Evolutionary conservation across 2,329 filamentous ascomycete species (phyloP).

Genomic region (Ilyonectria sp.): DNA sequence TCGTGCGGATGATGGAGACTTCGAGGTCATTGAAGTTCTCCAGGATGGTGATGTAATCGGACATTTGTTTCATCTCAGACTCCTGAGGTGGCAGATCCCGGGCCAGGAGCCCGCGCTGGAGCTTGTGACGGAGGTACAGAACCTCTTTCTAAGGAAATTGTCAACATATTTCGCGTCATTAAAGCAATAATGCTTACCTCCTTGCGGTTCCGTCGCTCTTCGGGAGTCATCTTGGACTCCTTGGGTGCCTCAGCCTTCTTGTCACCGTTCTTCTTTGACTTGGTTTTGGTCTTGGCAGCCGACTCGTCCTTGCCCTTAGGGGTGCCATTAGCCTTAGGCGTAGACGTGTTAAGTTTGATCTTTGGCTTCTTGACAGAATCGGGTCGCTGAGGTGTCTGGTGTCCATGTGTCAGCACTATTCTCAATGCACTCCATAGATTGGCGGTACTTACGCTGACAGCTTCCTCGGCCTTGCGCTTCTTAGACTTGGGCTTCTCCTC

Average conservation of each 20-base stretch:
- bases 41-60: slow-evolving; percentile 83
- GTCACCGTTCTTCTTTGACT: slow-evolving; percentile 71
- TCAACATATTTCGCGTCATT: slow-evolving; percentile 50
- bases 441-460: slow-evolving; percentile 64
- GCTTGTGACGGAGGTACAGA: slow-evolving; percentile 92
- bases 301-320: slow-evolving; percentile 71
- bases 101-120: slow-evolving; percentile 93
- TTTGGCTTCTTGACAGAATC: slow-evolving; percentile 79
- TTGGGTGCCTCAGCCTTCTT: slow-evolving; percentile 69
- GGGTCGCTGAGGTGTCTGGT: slow-evolving; percentile 69
- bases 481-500: slow-evolving; percentile 73
- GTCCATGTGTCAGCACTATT: slow-evolving; percentile 33
- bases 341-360: slow-evolving; percentile 75
- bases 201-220: slow-evolving; percentile 72
- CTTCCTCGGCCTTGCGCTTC: slow-evolving; percentile 92
- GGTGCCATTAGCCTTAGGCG: slow-evolving; percentile 79
- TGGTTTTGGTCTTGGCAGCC: slow-evolving; percentile 66
- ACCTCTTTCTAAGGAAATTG: slow-evolving; percentile 74
- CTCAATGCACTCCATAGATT: background rate
- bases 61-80: slow-evolving; percentile 85
- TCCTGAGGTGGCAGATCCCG: slow-evolving; percentile 89
- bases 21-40: slow-evolving; percentile 87
- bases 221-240: slow-evolving; percentile 71
- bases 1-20: slow-evolving; percentile 87
- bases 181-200: slow-evolving; percentile 61